These are phyloP conservation scores for Chrysoporthe austroafricana DNA, from an alignment of 2,329 filamentous ascomycete species.

Conservation along the genomic window DNA sequence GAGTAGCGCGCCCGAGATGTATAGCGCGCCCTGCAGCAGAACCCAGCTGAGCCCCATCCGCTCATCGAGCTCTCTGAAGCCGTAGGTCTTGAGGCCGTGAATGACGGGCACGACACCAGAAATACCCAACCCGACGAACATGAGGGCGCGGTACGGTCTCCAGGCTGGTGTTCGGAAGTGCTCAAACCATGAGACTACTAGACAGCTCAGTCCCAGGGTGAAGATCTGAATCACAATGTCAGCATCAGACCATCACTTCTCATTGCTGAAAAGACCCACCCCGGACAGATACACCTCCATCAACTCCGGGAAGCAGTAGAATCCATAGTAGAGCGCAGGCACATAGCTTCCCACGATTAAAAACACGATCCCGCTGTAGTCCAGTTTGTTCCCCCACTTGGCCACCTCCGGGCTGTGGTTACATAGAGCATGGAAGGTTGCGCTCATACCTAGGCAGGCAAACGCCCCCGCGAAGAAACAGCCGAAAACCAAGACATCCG, in stretches of 20 bases:
- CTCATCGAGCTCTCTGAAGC: conserved; percentile 65
- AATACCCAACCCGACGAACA: conserved; percentile 87
- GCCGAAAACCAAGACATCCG: conserved; percentile 72
- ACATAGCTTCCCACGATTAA: conserved; percentile 92
- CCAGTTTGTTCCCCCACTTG: conserved; percentile 86
- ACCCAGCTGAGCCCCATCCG: conserved; percentile 84
- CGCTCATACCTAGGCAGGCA: conserved; percentile 77
- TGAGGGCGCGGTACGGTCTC: conserved; percentile 81
- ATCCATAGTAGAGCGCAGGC: conserved; percentile 85
- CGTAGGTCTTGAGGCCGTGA: conserved; percentile 73
- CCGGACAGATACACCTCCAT: conserved; percentile 75
- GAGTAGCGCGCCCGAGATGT: conserved; percentile 82
- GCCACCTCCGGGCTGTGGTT: conserved; percentile 83
- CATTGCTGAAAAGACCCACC: conserved; percentile 52
- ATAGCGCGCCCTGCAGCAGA: conserved; percentile 77
- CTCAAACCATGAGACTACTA: conserved; percentile 76
- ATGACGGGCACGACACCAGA: conserved; percentile 83
- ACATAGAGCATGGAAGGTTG: conserved; percentile 80
- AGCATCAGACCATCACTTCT: not conserved
- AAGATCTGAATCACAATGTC: conserved; percentile 64
- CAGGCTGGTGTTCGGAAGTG: conserved; percentile 82
- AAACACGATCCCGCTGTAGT: conserved; percentile 91
- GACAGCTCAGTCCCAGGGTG: conserved; percentile 75
- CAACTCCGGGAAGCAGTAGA: conserved; percentile 69
- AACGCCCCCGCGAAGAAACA: conserved; percentile 81